Base-by-base conservation (phyloP, 805 yeast species). In the Ogataea paradorogensis region DNA sequence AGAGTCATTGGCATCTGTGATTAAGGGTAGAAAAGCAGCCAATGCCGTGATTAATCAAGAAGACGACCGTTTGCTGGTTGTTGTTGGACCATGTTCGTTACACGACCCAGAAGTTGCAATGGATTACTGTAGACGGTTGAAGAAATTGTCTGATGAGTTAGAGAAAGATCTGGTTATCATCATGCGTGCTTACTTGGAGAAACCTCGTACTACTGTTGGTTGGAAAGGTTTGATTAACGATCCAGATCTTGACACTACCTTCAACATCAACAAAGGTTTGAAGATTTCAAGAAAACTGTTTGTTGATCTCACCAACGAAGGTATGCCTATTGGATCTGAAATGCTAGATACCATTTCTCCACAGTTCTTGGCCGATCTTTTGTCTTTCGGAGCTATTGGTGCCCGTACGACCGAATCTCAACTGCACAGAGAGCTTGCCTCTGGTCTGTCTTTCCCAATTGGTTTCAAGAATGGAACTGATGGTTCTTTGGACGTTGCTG, bases 391-490 rank as follows among this genome's bases (percentile, higher is more conserved):
- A 58, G 99, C 99, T 45, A 90, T 91, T 67, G 99, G 99, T 61
- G 99, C 99, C 42, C 83, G 99, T 73, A 91, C 99, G 43, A 91
- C 99, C 33, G 99, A 91, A 70, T 91, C 97, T 30, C 99, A 91
- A 67, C 78, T 91, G 46, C 99, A 91, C 71, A 83, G 99, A 69
- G 99, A 91, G 69, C 78, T 91, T 55, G 95, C 98, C 15, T 90
- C 97, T 7, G 99, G 99, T 38, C 74, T 93, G 46, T 86, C 96
- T n/a, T 91, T 91, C 91, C 99, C 99, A 43, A 81, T 91, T 42
- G 99, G 99, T 35, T 91, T 91, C 84, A 91, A 91, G 71, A 91
- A 91, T 64, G 99, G 98, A 66, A 91, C 99, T 29, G 99, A 91
- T 63, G 99, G 99, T 61, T 75, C 93, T 35, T 71, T 91, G 47